Percentiles rank a stretch among this genome's conserved stretches.
Evolutionary conservation across 2,329 filamentous ascomycete species (phyloP).

Genomic region (Sporothrix sp.): DNA sequence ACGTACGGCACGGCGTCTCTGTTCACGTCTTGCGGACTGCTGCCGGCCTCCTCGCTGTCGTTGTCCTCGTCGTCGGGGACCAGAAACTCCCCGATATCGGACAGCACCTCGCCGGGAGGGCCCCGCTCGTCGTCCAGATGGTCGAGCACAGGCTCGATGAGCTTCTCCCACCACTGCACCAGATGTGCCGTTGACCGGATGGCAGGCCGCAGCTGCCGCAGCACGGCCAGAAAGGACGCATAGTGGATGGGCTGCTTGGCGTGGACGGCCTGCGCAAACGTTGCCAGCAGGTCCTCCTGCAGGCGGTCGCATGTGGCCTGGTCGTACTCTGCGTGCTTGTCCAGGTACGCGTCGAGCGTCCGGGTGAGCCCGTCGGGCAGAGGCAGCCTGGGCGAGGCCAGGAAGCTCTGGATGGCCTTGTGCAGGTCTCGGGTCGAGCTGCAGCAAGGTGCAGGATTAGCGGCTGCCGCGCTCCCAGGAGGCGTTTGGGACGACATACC

Average conservation of each 20-base stretch:
- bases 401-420: conserved; percentile 45
- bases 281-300: conserved; percentile 59
- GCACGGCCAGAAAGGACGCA: conserved; percentile 58
- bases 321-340: conserved; percentile 57
- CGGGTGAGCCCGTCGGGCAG: conserved; percentile 56
- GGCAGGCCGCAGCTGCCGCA: conserved; percentile 54
- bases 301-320: conserved; percentile 60
- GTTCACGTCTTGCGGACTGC: conserved; percentile 18
- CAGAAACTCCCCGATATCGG: conserved; percentile 55
- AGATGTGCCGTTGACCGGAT: conserved; percentile 54
- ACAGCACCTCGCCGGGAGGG: conserved; percentile 53
- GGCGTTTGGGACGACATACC: too few relatives aligned
- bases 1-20: conserved; percentile 33
- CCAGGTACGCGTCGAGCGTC: conserved; percentile 56
- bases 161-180: conserved; percentile 61
- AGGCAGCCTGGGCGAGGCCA: conserved; percentile 44
- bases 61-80: conserved; percentile 50
- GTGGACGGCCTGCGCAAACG: conserved; percentile 56
- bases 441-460: background rate
- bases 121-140: conserved; percentile 51
- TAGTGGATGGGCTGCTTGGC: conserved; percentile 42
- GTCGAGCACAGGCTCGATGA: conserved; percentile 45
- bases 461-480: too few relatives aligned
- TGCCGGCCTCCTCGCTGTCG: conserved; percentile 28
- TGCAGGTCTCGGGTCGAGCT: conserved; percentile 52